A percentile compares a stretch with the other conserved stretches of the same genome.
Evolutionary conservation across 768 basidiomycete species (phyloP).

Genomic region (Auriscalpium vulgare): DNA sequence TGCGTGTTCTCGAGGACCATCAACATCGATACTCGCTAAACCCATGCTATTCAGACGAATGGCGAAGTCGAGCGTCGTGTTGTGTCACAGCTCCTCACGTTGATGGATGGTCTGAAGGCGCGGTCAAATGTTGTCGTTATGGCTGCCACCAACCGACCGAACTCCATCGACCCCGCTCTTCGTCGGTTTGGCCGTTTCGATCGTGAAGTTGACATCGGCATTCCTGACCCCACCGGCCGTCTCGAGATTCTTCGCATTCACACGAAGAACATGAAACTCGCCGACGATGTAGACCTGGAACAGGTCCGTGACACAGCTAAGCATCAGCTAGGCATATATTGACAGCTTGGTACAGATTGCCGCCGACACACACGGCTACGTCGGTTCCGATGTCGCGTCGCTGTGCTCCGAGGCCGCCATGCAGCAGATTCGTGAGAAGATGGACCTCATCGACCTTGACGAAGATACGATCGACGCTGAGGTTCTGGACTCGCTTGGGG

Average conservation of each 20-base stretch:
- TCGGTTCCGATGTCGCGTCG: constrained; percentile 95
- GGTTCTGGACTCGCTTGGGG: constrained; percentile 96
- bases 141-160: constrained; percentile 98
- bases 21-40: constrained; percentile 1
- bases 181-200: constrained; percentile 99
- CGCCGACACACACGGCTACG: constrained; percentile 98
- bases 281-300: constrained; percentile 94
- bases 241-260: constrained; percentile 98
- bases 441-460: constrained; percentile 93
- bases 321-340: constrained; percentile 3
- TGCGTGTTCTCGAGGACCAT: constrained; percentile 22
- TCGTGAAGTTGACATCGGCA: constrained; percentile 98
- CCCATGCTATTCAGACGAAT: constrained; percentile 59
- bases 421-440: constrained; percentile 99
- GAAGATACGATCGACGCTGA: constrained; percentile 99
- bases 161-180: constrained; percentile 98
- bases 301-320: constrained; percentile 42
- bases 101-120: constrained; percentile 98
- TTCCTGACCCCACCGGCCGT: constrained; percentile 98
- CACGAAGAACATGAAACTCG: constrained; percentile 99
- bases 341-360: constrained; percentile 61
- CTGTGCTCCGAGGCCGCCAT: constrained; percentile 99
- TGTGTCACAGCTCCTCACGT: constrained; percentile 94
- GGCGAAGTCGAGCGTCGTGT: constrained; percentile 99
- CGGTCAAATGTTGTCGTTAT: constrained; percentile 99